These are phyloP conservation scores for Climacium dendroides DNA, from an alignment of 225 moss, liverwort and hornwort species.

Conservation along the genomic window DNA sequence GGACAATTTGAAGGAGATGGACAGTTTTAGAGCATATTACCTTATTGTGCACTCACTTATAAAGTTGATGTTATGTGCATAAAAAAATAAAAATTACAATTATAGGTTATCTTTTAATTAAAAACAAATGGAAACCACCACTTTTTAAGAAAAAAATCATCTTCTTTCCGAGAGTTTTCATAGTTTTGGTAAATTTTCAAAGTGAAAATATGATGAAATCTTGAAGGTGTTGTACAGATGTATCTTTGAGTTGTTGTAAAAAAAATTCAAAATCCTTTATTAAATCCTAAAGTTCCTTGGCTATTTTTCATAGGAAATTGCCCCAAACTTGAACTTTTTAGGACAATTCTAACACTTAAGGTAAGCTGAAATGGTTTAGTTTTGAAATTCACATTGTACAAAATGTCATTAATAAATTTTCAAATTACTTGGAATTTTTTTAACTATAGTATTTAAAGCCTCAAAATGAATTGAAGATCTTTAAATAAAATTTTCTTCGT, in stretches of 20 bases:
- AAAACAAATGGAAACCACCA: fast-evolving
- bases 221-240: not conserved
- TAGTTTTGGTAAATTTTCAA: not conserved
- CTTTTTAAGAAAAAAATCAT: not conserved
- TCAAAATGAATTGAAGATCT: not conserved
- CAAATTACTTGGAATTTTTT: fast-evolving
- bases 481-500: not conserved
- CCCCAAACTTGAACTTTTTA: not conserved
- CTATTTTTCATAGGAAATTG: not conserved
- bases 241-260: not conserved
- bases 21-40: too few relatives aligned
- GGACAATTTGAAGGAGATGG: too few relatives aligned
- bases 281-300: not conserved
- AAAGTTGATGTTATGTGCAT: not conserved
- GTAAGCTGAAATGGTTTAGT: not conserved
- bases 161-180: not conserved
- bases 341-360: not conserved
- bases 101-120: too few relatives aligned
- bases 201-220: not conserved
- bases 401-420: not conserved
- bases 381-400: fast-evolving
- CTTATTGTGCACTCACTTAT: too few relatives aligned
- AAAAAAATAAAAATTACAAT: not conserved
- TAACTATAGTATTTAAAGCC: not conserved
- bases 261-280: not conserved